Evolutionary conservation across 2,329 filamentous ascomycete species (phyloP).

Genomic region (Calonectria fujianensis): DNA sequence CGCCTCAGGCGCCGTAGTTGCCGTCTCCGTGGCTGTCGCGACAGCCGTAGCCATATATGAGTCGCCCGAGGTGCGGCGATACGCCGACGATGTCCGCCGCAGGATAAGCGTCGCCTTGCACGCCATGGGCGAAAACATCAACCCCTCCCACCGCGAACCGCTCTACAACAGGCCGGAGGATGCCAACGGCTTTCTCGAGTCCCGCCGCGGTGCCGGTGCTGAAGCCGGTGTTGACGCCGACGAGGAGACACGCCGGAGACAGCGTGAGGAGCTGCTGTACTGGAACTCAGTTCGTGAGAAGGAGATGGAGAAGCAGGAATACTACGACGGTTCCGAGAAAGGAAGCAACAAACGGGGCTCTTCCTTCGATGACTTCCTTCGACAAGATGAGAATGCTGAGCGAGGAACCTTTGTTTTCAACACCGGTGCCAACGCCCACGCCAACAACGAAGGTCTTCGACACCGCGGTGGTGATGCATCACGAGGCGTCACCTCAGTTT

Average conservation of each 20-base stretch:
- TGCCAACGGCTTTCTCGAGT: slow-evolving; percentile 77
- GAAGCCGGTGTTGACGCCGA: slow-evolving; percentile 76
- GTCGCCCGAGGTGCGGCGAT: slow-evolving; percentile 77
- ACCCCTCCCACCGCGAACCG: slow-evolving; percentile 69
- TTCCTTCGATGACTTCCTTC: slow-evolving; percentile 77
- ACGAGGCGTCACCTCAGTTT: slow-evolving; percentile 67
- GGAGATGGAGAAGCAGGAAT: slow-evolving; percentile 59
- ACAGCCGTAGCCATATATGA: slow-evolving; percentile 78
- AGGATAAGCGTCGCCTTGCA: slow-evolving; percentile 77
- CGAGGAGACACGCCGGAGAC: slow-evolving; percentile 75
- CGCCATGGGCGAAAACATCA: slow-evolving; percentile 74
- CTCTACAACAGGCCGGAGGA: slow-evolving; percentile 80
- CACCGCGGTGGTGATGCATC: slow-evolving; percentile 67
- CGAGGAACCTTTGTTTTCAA: slow-evolving; percentile 76
- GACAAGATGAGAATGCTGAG: slow-evolving; percentile 70
- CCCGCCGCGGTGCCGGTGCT: slow-evolving; percentile 64
- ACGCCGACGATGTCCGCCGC: slow-evolving; percentile 76
- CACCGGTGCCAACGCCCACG: slow-evolving; percentile 69
- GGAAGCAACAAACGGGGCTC: slow-evolving; percentile 56
- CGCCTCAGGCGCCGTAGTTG: slow-evolving; percentile 75
- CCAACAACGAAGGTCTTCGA: slow-evolving; percentile 67
- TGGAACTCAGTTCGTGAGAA: slow-evolving; percentile 77
- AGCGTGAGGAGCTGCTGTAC: slow-evolving; percentile 79
- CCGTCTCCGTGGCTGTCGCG: slow-evolving; percentile 74
- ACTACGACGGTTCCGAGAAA: slow-evolving; percentile 45